Base-by-base conservation (phyloP, 306 rosid species). In the Cucurbita pepo region DNA sequence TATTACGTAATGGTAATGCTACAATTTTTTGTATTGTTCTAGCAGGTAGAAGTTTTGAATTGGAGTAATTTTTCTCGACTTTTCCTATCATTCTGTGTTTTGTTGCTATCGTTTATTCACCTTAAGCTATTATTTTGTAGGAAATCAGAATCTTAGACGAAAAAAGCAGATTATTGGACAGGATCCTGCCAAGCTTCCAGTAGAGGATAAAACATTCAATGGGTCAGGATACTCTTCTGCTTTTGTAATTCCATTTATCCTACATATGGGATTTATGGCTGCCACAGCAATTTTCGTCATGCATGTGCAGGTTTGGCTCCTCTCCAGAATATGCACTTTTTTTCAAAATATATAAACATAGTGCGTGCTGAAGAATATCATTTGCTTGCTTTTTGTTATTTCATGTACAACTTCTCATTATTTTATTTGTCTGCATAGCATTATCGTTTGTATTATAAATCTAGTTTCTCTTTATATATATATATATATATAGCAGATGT, bases 231-330 rank as follows among this genome's bases (percentile, higher is more conserved):
- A 82, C 82, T 71, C 83, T 69, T 88, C 98, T 58, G 80, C 86
- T 72, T 82, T 85, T 52, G 91, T 85, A 75, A 94, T 94, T 54
- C 98, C 98, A 9, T 90, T 85, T 77, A 80, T 90, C 75, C 73
- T 90, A 21, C 97, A 94, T 78, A 71, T 86, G 87, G 97, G 85
- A 75, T 86, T 94, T 83, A 83, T 94, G 93, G 86, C 88, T 64
- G 81, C 85, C 75, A 86, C 89, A n/a, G 88, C 85, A 57, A 86
- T 94, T 78, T 73, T 94, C 78, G 87, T 94, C 84, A 87, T 87
- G 98, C 97, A 90, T 73, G 98, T 94, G 55, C 95, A 94, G 97
- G 98, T 90, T 73, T 71, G 91, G 72, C 45, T 65, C 62, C 40
- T 60, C 41, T 70, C 55, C n/a, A 37, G 1, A 70, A 34, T 51